Percentiles rank a stretch among this genome's conserved stretches.
These are phyloP conservation scores for Pseudozyma pruni DNA, from an alignment of 1,284 basidiomycete genomes.

Conservation along the genomic window DNA sequence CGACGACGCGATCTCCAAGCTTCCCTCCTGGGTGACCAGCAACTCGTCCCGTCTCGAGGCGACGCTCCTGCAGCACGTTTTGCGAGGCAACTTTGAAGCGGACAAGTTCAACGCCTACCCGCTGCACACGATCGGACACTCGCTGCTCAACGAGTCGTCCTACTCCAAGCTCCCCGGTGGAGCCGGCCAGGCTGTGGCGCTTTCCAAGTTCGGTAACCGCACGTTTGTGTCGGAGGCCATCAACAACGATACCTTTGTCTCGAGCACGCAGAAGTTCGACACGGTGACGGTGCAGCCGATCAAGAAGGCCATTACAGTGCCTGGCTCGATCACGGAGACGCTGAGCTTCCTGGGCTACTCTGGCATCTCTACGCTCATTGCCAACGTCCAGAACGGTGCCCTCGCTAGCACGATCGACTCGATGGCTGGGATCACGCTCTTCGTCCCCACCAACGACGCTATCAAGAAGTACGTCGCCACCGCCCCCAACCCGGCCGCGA, in stretches of 20 bases:
- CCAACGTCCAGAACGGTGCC: conserved; percentile 30
- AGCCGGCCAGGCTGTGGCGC: conserved; percentile 54
- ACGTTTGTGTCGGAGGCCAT: conserved; percentile 43
- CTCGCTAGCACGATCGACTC: conserved; percentile 36
- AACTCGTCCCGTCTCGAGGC: conserved; percentile 50
- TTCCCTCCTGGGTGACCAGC: conserved; percentile 44
- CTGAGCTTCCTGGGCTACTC: conserved; percentile 36
- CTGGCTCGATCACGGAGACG: conserved; percentile 46
- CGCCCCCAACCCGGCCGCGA: conserved; percentile 24
- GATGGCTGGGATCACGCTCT: conserved; percentile 52
- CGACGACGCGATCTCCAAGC: conserved; percentile 40
- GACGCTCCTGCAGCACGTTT: conserved; percentile 50
- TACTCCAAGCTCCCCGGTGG: conserved; percentile 49
- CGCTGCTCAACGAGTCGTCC: conserved; percentile 30
- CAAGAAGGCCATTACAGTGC: conserved; percentile 46
- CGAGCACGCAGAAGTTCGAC: conserved; percentile 21
- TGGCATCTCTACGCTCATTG: conserved; percentile 23
- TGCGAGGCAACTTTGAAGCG: conserved; percentile 43
- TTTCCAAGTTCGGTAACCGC: conserved; percentile 21
- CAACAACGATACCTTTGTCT: conserved; percentile 43
- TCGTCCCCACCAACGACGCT: conserved; percentile 52
- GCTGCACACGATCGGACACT: conserved; percentile 54
- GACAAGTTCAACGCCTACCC: conserved; percentile 32
- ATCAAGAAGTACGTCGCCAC: conserved; percentile 29
- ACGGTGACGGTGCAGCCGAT: conserved; percentile 52